These are phyloP conservation scores for Sarocladium kiliense DNA, from an alignment of 2,329 filamentous ascomycete genomes.

Conservation along the genomic window DNA sequence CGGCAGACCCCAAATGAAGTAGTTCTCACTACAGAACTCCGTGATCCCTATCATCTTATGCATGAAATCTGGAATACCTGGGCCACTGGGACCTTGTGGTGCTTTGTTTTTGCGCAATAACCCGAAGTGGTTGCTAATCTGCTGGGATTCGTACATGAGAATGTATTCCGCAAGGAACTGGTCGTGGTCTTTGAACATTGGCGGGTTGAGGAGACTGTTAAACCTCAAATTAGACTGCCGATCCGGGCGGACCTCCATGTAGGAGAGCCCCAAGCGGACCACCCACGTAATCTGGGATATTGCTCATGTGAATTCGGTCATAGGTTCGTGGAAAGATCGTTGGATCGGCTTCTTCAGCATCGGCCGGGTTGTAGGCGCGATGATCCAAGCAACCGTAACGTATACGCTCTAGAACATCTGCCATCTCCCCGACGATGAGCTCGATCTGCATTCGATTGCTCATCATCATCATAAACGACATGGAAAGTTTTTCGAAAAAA, in stretches of 20 bases:
- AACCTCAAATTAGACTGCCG: constrained; percentile 19
- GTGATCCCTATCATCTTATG: not conserved
- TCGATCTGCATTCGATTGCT: constrained; percentile 14
- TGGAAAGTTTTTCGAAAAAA: not conserved
- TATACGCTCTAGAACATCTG: constrained; percentile 22
- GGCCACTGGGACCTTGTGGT: not conserved
- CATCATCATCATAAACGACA: not conserved
- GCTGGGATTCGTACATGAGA: constrained; percentile 20
- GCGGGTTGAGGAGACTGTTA: constrained; percentile 21
- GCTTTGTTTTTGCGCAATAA: constrained; percentile 9
- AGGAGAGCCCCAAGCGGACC: constrained; percentile 20
- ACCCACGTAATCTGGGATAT: constrained; percentile 25
- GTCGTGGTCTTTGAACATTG: constrained; percentile 17
- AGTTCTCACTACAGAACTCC: constrained; percentile 14
- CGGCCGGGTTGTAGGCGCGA: constrained; percentile 2
- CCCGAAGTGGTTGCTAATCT: constrained; percentile 20
- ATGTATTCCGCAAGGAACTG: constrained; percentile 24
- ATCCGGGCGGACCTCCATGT: constrained; percentile 18
- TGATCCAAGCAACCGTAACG: constrained; percentile 19
- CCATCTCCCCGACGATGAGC: constrained; percentile 24
- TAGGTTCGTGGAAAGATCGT: constrained; percentile 20
- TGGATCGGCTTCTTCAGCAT: constrained; percentile 12
- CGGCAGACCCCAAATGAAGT: constrained; percentile 16
- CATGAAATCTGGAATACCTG: too few species aligned
- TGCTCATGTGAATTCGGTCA: constrained; percentile 25